phyloP scores from a whole-genome alignment of 768 basidiomycete genomes.

The Dendrothele bispora region DNA sequence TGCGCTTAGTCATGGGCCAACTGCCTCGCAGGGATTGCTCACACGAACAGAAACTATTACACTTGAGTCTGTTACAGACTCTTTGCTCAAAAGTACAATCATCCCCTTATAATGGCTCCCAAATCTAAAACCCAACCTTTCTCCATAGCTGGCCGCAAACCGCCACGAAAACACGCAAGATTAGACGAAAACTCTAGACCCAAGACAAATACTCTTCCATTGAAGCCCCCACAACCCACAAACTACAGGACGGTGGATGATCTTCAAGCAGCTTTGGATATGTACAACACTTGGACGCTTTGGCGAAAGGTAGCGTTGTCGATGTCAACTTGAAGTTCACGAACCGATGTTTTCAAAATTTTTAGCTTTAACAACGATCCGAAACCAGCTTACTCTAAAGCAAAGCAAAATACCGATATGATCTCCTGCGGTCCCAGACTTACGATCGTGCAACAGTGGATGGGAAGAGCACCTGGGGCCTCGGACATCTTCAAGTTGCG shows the following conservation, averaged over 20 bases:
- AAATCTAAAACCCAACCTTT: too few relatives aligned
- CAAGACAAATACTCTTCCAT: too few relatives aligned
- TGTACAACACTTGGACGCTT: constrained; percentile 30
- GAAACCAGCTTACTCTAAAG: constrained; percentile 62
- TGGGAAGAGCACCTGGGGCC: constrained; percentile 55
- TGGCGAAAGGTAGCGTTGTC: constrained; percentile 32
- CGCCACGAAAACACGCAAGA: too few relatives aligned
- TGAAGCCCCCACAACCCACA: too few relatives aligned
- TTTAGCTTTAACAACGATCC: constrained; percentile 49
- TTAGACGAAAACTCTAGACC: too few relatives aligned
- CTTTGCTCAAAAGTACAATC: too few relatives aligned
- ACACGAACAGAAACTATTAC: too few relatives aligned
- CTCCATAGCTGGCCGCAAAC: too few relatives aligned
- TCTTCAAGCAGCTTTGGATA: constrained; percentile 30
- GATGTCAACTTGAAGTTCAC: constrained; percentile 8
- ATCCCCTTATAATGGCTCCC: too few relatives aligned
- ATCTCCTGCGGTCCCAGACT: constrained; percentile 62
- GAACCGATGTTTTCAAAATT: constrained; percentile 9
- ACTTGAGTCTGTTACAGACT: too few relatives aligned
- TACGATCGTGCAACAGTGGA: constrained; percentile 59
- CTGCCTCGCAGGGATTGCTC: too few relatives aligned
- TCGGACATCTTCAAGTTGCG: constrained; percentile 64
- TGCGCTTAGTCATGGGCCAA: too few relatives aligned
- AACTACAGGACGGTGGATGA: constrained; percentile 29
- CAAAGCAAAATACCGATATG: constrained; percentile 45